Evolutionary conservation across 495 filamentous ascomycete species (phyloP).

Genomic region (Copromyces sp.): DNA sequence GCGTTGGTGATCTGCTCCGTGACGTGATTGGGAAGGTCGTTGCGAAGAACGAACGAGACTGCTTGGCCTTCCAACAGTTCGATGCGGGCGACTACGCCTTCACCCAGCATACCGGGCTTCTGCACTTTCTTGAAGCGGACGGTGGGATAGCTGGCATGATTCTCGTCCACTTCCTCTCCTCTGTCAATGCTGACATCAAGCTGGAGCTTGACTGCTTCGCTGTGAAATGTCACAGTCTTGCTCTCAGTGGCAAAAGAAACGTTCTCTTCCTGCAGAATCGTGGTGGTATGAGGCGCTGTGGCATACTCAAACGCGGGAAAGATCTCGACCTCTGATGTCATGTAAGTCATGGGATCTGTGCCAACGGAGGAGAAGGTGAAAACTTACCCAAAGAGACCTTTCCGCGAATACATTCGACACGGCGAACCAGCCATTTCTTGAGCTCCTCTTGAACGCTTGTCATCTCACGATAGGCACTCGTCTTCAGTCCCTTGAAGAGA

Average conservation of each 20-base stretch:
- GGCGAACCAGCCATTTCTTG: constrained; percentile 52
- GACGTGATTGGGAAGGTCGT: constrained; percentile 40
- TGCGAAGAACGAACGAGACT: constrained; percentile 55
- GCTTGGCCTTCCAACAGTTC: constrained; percentile 53
- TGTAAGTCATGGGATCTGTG: not conserved
- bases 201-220: constrained; percentile 46
- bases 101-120: constrained; percentile 41
- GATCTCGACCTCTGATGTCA: constrained; percentile 43
- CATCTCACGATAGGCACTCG: constrained; percentile 41
- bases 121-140: constrained; percentile 44
- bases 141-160: constrained; percentile 25
- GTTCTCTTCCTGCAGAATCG: constrained; percentile 31
- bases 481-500: constrained; percentile 31
- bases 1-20: constrained; percentile 41
- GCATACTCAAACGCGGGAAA: constrained; percentile 67
- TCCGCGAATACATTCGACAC: constrained; percentile 60
- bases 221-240: constrained; percentile 53
- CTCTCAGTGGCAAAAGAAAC: constrained; percentile 29
- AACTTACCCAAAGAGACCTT: constrained; percentile 39
- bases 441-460: constrained; percentile 41
- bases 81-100: constrained; percentile 49
- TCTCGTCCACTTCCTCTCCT: constrained; percentile 38
- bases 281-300: constrained; percentile 43
- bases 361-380: not conserved
- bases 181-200: constrained; percentile 54